phyloP scores from a whole-genome alignment of 139 green algal genomes.

The Chlorella sp. region DNA sequence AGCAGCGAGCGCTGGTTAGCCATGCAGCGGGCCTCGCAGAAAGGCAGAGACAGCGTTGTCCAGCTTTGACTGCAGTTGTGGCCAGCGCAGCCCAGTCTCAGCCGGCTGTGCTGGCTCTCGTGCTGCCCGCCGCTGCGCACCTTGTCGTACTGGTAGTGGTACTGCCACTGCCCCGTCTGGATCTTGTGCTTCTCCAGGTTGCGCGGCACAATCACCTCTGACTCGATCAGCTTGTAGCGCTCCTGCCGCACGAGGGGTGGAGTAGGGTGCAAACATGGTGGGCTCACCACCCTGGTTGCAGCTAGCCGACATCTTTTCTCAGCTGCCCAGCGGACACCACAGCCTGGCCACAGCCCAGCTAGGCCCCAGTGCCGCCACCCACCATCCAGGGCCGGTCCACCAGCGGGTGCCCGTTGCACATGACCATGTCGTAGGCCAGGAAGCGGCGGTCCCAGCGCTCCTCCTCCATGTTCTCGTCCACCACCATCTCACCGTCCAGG shows the following conservation, averaged over 20 bases:
- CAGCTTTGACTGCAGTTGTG: no score
- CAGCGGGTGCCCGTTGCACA: conserved; percentile 66
- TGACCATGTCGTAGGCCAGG: conserved; percentile 93
- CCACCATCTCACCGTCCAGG: conserved; percentile 97
- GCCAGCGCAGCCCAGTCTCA: no score
- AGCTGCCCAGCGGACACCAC: not conserved
- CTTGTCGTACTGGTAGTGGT: conserved; percentile 43
- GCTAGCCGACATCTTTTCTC: not conserved
- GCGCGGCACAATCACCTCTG: conserved; percentile 63
- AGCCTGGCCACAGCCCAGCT: not conserved
- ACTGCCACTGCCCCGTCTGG: conserved; percentile 2
- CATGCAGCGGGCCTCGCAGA: no score
- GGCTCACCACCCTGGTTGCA: no score
- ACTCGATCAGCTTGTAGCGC: conserved; percentile 59
- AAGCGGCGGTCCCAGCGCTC: conserved; percentile 65
- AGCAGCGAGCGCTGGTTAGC: no score
- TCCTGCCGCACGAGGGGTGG: no score
- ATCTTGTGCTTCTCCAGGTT: conserved; percentile 63
- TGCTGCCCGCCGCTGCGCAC: conserved; percentile 13
- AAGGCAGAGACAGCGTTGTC: no score
- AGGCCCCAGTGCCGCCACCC: no score
- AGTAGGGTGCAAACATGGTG: no score
- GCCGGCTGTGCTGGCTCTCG: no score
- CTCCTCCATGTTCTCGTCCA: conserved; percentile 79
- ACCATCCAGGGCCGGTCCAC: conserved; percentile 69